phyloP scores from a whole-genome alignment of 2,329 filamentous ascomycete genomes.

The Simplicillium sp. region DNA sequence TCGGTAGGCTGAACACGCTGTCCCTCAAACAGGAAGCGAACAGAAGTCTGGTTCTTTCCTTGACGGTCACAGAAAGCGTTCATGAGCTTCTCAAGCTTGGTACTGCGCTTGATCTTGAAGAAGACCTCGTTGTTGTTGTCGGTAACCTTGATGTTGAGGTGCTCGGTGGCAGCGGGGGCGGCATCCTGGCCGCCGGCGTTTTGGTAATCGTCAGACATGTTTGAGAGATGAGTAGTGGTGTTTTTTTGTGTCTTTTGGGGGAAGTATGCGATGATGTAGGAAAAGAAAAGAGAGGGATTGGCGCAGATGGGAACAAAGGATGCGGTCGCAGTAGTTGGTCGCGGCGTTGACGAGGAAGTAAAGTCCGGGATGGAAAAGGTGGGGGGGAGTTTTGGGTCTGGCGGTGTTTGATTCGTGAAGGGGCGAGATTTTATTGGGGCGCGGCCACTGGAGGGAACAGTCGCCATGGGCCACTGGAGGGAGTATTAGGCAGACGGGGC shows the following conservation, averaged over 20 bases:
- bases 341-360: too few species aligned
- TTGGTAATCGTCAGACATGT: conserved; percentile 32
- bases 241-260: not conserved
- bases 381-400: too few species aligned
- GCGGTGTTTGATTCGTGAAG: too few species aligned
- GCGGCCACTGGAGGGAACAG: not conserved
- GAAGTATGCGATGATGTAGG: not conserved
- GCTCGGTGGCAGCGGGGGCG: conserved; percentile 51
- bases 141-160: conserved; percentile 98
- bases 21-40: conserved; percentile 95
- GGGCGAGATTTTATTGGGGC: too few species aligned
- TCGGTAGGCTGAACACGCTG: conserved; percentile 81
- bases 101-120: conserved; percentile 98
- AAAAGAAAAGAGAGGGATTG: not conserved
- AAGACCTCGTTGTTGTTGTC: conserved; percentile 99
- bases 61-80: conserved; percentile 94
- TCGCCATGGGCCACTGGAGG: not conserved
- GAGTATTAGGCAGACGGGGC: not conserved
- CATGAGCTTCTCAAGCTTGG: conserved; percentile 96
- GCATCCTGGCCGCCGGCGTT: conserved; percentile 38
- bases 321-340: too few species aligned
- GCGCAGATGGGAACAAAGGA: too few species aligned
- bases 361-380: too few species aligned
- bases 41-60: conserved; percentile 74
- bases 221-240: conserved; percentile 8